Evolutionary conservation across 2,329 filamentous ascomycete species (phyloP), one percentile per base, ranked within the genome.

Genomic region (Nannizzia gypsea): DNA sequence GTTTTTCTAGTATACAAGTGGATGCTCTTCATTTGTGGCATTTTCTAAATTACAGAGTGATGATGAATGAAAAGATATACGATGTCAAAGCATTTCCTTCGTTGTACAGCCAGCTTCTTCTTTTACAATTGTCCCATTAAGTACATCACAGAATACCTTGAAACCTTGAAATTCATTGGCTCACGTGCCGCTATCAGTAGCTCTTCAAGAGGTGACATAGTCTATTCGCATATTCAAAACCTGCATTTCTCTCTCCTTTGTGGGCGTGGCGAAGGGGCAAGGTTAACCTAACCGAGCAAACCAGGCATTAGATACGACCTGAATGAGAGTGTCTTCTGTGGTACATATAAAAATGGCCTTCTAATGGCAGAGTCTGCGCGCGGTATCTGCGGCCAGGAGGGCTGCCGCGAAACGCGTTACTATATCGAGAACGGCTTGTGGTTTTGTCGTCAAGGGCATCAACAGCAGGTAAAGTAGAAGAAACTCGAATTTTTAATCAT

Each of bases 371-470:
- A 78, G 66, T 69, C 70, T 59, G 74, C 72, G 59, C 76, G 74
- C 63, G 77, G 77, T 62, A 69, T 69, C 56, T 84, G 81, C 66
- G 80, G 79, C 56, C 75, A 81, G 63, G 80, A 82, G 63, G 81
- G 82, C 67, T 95, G 90, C 70, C 85, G 87, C 62, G 86, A 87
- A 57, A 80, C 80, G 46, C 81, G 81, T 63, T 90, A 87, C 75
- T 88, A 89, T 68, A 77, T 85, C 34, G 84, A 90, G 65, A 87
- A 88, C 72, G 89, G 89, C 2, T 81, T 86, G 61, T 83, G 85
- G 63, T 95, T 89, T 71, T 95, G 90, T 72, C 80, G 86, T 64
- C 85, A 88, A 65, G 89, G 89, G 34, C 90, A 95, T 76, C 83
- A 86, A 65, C 85, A 91, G 66, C 84, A 89, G 74, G 87, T 89